Base-by-base conservation (phyloP, 1,284 basidiomycete species). In the Ganoderma boninense region DNA sequence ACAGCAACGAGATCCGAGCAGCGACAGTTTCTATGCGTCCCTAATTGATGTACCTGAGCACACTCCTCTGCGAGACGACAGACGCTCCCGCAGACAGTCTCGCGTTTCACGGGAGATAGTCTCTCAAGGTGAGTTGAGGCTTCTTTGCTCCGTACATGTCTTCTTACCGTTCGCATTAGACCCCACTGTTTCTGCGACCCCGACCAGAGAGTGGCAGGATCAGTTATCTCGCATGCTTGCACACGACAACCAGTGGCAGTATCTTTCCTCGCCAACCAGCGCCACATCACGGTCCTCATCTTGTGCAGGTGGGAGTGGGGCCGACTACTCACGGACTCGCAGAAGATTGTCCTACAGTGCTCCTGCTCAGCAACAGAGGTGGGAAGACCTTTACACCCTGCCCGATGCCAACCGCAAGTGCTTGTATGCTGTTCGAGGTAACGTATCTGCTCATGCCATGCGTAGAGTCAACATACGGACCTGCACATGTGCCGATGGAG, bases 151-250 rank as follows among this genome's bases (percentile, higher is more conserved):
- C 32, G 6, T 66, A 14, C 10, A 13, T 61, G 42, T 29, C 56
- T 70, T 16, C 70, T 68, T 38, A 52, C 60, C 26, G 54, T 38
- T 35, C 40, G 26, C 56, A 35, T 35, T 64, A 93, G 91, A 91
- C 76, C 85, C 87, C 49, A 84, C 86, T 7, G 83, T 89, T 62
- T 87, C 90, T 29, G 86, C 89, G 20, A 85, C 88, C 14, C 92
- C 92, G 13, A 93, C 91, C 0, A 82, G 87, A 69, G 92, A 94
- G 77, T 94, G 92, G 92, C 92, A 94, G 78, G 91, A 94, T 62
- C 88, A 86, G 65, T 82, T 94, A 23, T 87, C 88, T 35, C 83
- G 84, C 71, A 85, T 85, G n/a, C 80, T 92, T 66, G 83, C 85
- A 13, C 68, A 62, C 18, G 68, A 73, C 1, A 68, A 35, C 54